Base-by-base conservation (phyloP, 2,329 filamentous ascomycete genomes). In the Monosporascus ibericus region DNA sequence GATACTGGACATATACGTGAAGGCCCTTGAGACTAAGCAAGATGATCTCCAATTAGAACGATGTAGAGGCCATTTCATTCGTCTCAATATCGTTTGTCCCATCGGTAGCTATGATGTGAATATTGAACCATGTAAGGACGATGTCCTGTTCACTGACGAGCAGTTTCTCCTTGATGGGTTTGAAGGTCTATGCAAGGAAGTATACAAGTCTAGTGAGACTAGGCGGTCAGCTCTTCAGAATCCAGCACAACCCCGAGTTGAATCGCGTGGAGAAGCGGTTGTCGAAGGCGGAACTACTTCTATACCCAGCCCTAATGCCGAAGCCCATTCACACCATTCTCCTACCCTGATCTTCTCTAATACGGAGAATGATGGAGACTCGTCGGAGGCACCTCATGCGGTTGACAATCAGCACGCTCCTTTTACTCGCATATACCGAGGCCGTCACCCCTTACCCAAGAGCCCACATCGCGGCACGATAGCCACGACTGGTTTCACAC, bases 61-160 rank as follows among this genome's bases (percentile, higher is more conserved):
- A 9, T 58, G 73, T 22, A 75, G 73, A 18, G 77, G 81, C 48
- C 76, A 78, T 0, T 90, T 91, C 62, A 67, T 90, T 40, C 75
- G 75, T 40, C 67, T 92, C 38, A 79, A 83, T 52, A 82, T 92
- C 30, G 65, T 65, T 15, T 91, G 86, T 61, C 77, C 81, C 0
- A 63, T 71, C 1, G 76, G 76, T 27, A 84, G 75, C 53, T 92
- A 92, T 60, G 88, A 92, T 67, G 74, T 78, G 1, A 92, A 91
- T 58, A 68, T 91, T 6, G 83, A 90, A 54, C 81, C 87, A 3
- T 74, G 81, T 3, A 92, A 92, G 63, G 82, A 89, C 52, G 82
- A 90, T 60, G 77, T 92, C 2, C 62, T 90, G 1, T 90, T 92
- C 61, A 73, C 72, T 5, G 72, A 88, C 48, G 78, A 84, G 55